Base-by-base conservation (phyloP, 805 yeast genomes). In the Myxozyma nipponensis region DNA sequence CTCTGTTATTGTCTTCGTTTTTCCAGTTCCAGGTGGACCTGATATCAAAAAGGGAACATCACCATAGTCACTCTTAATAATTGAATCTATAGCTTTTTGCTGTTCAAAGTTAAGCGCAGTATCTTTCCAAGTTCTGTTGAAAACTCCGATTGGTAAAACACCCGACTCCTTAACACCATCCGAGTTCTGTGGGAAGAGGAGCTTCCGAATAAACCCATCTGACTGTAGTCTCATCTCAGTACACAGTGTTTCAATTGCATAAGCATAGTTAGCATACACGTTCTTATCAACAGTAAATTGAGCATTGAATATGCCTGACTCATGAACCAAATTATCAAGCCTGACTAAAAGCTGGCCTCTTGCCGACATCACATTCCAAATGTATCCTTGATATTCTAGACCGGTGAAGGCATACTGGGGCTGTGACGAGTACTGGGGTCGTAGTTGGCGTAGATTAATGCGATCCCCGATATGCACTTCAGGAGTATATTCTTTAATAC, bases 11-110 rank as follows among this genome's bases (percentile, higher is more conserved):
- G 58, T 54, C 34, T 52, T 54, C 13, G 58, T 54, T 42, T 53
- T 53, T 25, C 57, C 57, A 5, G 57, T 53, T 5, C 57, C 57
- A 1, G 57, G 57, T 3, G 54, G 58, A 10, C 56, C 56, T 2
- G 57, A 54, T 21, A 54, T 47, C 23, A 52, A 39, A 45, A 47
- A 54, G 22, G 58, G 58, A 21, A 52, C 50, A 23, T 46, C 23
- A 2, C 58, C 58, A 17, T 54, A 52, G 28, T 48, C 42, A 9
- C 46, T 39, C 23, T 25, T 42, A 17, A 54, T 30, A 10, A 54
- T 39, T 15, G 57, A 41, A 35, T 52, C 45, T n/a, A 54, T 36
- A 4, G 57, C 58, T 7, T 45, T 35, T 35, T 45, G 49, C 39
- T 54, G 58, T 42, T 54, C 58, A 28, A 34, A 54, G 28, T 54